Conservation (phyloP, 352 stramenopile species). For the Plasmopara muralis region DNA sequence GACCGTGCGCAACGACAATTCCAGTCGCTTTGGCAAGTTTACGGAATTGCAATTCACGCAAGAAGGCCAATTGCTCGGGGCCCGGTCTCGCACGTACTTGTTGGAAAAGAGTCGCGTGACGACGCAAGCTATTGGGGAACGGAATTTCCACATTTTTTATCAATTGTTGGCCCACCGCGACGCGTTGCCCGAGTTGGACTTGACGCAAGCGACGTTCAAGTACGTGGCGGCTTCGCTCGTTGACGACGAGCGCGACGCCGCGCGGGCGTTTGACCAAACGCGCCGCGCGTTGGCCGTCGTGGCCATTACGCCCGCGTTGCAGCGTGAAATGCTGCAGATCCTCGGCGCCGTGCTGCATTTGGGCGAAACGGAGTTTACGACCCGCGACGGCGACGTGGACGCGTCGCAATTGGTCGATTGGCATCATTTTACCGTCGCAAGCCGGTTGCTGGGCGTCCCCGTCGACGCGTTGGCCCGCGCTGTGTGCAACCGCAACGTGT, state of each 20-base stretch:
- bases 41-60: conserved; percentile 75
- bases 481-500: conserved; percentile 75
- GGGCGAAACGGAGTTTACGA: conserved; percentile 86
- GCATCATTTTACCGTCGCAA: conserved; percentile 50
- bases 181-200: conserved; percentile 52
- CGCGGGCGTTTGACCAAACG: conserved; percentile 33
- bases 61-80: conserved; percentile 72
- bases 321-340: conserved; percentile 85
- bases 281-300: conserved; percentile 85
- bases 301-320: conserved; percentile 73
- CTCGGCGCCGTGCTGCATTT: conserved; percentile 89
- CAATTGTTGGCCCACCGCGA: conserved; percentile 70
- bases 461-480: conserved; percentile 52
- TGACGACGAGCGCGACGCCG: too few species aligned
- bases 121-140: conserved; percentile 74
- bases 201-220: conserved; percentile 45
- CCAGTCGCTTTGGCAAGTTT: conserved; percentile 82
- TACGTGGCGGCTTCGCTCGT: conserved; percentile 38
- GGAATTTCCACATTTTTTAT: conserved; percentile 95
- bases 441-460: conserved; percentile 51
- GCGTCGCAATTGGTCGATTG: conserved; percentile 53
- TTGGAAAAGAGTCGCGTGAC: conserved; percentile 90
- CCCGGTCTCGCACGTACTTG: conserved; percentile 84
- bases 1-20: conserved; percentile 85
- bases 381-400: conserved; percentile 71